Percentiles rank a stretch among this genome's conserved stretches.
Evolutionary conservation across 129 eudicot species (phyloP).

Genomic region (Helianthus annuus): HanXRQr2.0-SUNRISE NC_035441.2:54178743-54179242

Average conservation of each 20-base stretch:
- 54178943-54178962: constrained; percentile 10
- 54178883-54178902: constrained; percentile 1
- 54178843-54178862: constrained; percentile 7
- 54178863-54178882: neutral
- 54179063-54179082: constrained; percentile 22
- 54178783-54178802: neutral
- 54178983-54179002: constrained; percentile 13
- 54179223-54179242: constrained; percentile 60
- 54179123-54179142: constrained; percentile 51
- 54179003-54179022: neutral
- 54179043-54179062: constrained; percentile 2
- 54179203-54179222: constrained; percentile 47
- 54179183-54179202: constrained; percentile 57
- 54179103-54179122: constrained; percentile 52
- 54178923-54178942: neutral
- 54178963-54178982: constrained; percentile 11
- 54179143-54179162: constrained; percentile 39
- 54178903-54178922: constrained; percentile 1
- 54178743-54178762: constrained; percentile 16
- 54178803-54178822: constrained; percentile 7
- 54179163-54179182: constrained; percentile 31
- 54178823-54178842: neutral
- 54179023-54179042: neutral
- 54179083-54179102: constrained; percentile 67
- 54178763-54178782: neutral